Conservation (phyloP, 1,284 basidiomycete species). For the Ganoderma resinaceum region DNA sequence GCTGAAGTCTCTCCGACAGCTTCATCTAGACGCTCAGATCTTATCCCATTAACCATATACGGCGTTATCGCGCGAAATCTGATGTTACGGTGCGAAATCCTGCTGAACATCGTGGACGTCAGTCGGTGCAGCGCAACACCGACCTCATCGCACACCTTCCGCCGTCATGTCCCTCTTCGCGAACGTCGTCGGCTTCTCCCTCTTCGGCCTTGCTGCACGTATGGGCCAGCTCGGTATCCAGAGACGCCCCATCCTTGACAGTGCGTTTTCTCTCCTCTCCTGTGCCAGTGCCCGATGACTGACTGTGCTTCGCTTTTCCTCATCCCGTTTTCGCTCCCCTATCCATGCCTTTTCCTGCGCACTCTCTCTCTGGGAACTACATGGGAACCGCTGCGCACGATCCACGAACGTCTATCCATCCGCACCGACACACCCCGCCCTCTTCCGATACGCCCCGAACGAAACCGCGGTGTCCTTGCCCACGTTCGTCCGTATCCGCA, state of each 20-base stretch:
- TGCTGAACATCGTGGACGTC: background rate
- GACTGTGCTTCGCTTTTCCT: background rate
- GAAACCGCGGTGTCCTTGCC: background rate
- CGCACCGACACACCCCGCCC: background rate
- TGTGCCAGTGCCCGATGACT: background rate
- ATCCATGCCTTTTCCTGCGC: background rate
- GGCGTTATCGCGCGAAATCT: background rate
- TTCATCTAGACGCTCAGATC: background rate
- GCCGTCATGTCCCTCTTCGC: conserved; percentile 72
- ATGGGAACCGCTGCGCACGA: background rate
- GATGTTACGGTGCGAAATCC: conserved; percentile 11
- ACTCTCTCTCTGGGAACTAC: background rate
- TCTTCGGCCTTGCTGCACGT: conserved; percentile 79
- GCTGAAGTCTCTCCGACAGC: background rate
- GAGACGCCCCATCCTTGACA: conserved; percentile 68
- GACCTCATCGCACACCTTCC: conserved; percentile 15
- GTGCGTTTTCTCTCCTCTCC: conserved; percentile 50
- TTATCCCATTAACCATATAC: background rate
- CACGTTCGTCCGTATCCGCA: background rate
- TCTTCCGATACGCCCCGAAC: background rate
- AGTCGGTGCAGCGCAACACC: conserved; percentile 1
- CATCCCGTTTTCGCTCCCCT: background rate
- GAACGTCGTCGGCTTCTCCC: conserved; percentile 79
- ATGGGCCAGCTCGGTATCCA: conserved; percentile 86
- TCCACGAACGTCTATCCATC: background rate